These are phyloP conservation scores for Saccharomyces hybrid DNA, from an alignment of 1,139 yeast genomes.

Conservation along the genomic window DNA sequence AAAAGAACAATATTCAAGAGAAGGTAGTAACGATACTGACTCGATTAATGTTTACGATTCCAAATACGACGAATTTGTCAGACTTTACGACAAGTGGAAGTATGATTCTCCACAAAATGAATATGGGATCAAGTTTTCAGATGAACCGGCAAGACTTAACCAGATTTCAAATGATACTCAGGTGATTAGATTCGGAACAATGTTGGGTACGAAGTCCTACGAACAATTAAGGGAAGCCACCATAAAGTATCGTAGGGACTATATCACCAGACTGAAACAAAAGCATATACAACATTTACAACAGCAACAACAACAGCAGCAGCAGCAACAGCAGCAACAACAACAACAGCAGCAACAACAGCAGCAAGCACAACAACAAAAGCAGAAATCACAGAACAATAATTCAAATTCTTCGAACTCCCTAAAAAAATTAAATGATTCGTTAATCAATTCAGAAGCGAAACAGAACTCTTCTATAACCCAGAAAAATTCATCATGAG, in stretches of 20 bases:
- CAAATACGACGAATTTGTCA: constrained; percentile 41
- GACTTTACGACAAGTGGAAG: constrained; percentile 67
- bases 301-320: constrained; percentile 25
- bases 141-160: constrained; percentile 62
- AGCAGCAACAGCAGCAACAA: constrained; percentile 21
- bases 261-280: constrained; percentile 37
- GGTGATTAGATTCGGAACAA: constrained; percentile 82
- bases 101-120: constrained; percentile 61
- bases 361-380: constrained; percentile 4
- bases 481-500: not conserved
- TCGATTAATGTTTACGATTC: constrained; percentile 49
- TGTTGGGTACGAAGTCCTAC: constrained; percentile 80
- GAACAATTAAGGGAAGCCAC: constrained; percentile 50
- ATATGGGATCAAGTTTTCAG: constrained; percentile 49
- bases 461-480: not conserved
- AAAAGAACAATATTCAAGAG: constrained; percentile 15
- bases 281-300: constrained; percentile 32
- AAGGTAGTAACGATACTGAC: constrained; percentile 16
- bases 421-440: not conserved
- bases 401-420: constrained; percentile 5
- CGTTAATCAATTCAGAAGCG: not conserved
- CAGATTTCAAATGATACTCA: constrained; percentile 84
- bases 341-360: constrained; percentile 16
- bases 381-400: constrained; percentile 5
- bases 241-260: constrained; percentile 46